These are phyloP conservation scores for Camelina hispida DNA, from an alignment of 345 rosid genomes.

Conservation along the genomic window DNA sequence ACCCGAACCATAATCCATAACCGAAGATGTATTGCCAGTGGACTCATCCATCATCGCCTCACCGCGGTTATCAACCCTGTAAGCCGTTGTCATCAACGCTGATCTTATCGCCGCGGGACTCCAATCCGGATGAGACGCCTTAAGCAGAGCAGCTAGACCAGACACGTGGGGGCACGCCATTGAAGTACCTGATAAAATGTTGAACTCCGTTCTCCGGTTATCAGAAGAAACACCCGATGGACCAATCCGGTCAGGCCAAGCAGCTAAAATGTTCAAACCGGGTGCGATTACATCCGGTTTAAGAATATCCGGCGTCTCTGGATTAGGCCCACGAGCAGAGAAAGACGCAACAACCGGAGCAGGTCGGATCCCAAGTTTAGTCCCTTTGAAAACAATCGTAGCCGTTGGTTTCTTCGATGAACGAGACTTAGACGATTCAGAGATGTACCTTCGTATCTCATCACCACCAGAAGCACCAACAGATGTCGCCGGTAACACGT, in stretches of 20 bases:
- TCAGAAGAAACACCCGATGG: constrained; percentile 76
- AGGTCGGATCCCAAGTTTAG: constrained; percentile 64
- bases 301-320: constrained; percentile 74
- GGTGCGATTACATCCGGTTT: constrained; percentile 95
- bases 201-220: constrained; percentile 70
- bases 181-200: constrained; percentile 90
- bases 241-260: constrained; percentile 87
- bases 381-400: constrained; percentile 81
- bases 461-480: constrained; percentile 77
- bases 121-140: constrained; percentile 92
- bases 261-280: constrained; percentile 89
- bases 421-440: constrained; percentile 43
- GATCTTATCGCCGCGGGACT: constrained; percentile 86
- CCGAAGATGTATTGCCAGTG: constrained; percentile 67
- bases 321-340: constrained; percentile 88
- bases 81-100: constrained; percentile 90
- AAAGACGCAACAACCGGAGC: constrained; percentile 94
- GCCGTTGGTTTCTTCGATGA: constrained; percentile 62
- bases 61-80: constrained; percentile 63
- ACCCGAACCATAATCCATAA: constrained; percentile 79
- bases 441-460: constrained; percentile 67
- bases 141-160: constrained; percentile 85
- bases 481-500: constrained; percentile 78
- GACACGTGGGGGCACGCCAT: constrained; percentile 98
- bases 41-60: constrained; percentile 80